Base-by-base conservation (phyloP, 2,329 filamentous ascomycete species). In the Lasiodiplodia citricola region DNA sequence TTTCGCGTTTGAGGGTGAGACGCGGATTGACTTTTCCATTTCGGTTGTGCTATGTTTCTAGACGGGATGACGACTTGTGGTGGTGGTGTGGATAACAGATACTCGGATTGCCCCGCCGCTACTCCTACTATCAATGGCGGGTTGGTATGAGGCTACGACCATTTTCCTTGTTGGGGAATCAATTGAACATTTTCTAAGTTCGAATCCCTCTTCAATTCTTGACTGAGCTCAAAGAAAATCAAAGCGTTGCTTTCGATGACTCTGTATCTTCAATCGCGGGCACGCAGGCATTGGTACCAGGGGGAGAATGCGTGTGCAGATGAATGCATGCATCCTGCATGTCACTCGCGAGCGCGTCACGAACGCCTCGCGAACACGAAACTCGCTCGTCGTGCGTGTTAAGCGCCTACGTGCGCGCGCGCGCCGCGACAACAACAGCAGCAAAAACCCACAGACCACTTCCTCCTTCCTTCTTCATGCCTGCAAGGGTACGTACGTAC, bases 341-440 rank as follows among this genome's bases (percentile, higher is more conserved):
- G 16, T 16, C 21, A 16, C 52, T 56, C 55, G 55, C 56, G 37
- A 23, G 23, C 60, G 60, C 60, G 60, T 64, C 60, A 64, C 60
- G 60, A 64, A 64, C 60, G 28, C 60, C 60, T 37, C 60, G 31
- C 60, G 58, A 50, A 35, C 58, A 63, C 58, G 60, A 47, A 47
- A 47, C 28, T 38, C 51, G 18, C 8, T 37, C 54, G 54, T 35
- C 31, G 31, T 35, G 31, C 31, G 31, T 35, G 31, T 28, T 35
- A 35, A 35, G 31, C 31, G 31, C 31, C 31, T 8, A 16, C 50
- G 4, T 4, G 18, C 23, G 7, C 4, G 21, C n/a, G 50, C 50
- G 18, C 23, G 6, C 2, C 25, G 18, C 52, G 25, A 35, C 31
- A 35, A 35, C 31, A 35, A 6, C 28, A 28, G 31, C 28, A 31